These are phyloP conservation scores for Phanerochaete carnosa DNA, from an alignment of 768 basidiomycete species.

Conservation along the genomic window DNA sequence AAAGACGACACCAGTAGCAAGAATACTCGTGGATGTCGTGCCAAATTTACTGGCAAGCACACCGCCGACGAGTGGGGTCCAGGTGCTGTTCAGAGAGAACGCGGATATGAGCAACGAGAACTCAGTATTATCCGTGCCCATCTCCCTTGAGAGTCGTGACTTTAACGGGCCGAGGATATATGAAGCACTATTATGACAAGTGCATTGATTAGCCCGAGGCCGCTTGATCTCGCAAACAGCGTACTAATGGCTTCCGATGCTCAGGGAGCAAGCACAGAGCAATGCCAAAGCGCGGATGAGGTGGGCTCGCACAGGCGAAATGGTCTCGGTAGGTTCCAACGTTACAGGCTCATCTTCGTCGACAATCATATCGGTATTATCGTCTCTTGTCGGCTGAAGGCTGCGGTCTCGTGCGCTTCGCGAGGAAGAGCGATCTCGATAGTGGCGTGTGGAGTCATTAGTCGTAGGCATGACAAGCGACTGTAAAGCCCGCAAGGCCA, in stretches of 20 bases:
- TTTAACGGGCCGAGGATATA: conserved; percentile 81
- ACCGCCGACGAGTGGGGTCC: conserved; percentile 79
- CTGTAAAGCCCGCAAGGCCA: not conserved
- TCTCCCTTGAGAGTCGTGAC: conserved; percentile 60
- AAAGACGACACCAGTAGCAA: conserved; percentile 73
- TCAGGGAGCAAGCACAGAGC: conserved; percentile 68
- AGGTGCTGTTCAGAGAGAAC: conserved; percentile 68
- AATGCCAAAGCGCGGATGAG: conserved; percentile 59
- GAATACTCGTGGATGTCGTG: conserved; percentile 66
- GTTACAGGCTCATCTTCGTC: conserved; percentile 16
- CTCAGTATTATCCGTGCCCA: conserved; percentile 74
- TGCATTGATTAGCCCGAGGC: not conserved
- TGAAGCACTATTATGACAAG: conserved; percentile 43
- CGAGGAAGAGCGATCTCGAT: conserved; percentile 2
- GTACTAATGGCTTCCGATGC: conserved; percentile 77
- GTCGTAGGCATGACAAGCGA: not conserved
- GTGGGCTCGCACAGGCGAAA: conserved; percentile 30
- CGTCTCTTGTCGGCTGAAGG: not conserved
- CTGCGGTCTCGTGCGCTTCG: conserved; percentile 4
- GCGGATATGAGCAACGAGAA: conserved; percentile 77
- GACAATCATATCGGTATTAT: conserved; percentile 6
- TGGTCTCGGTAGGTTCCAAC: not conserved
- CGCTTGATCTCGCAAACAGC: conserved; percentile 17
- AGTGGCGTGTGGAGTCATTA: not conserved
- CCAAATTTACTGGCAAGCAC: conserved; percentile 67